Evolutionary conservation across 2,329 filamentous ascomycete species (phyloP).

Genomic region (Penicillium sp.): DNA sequence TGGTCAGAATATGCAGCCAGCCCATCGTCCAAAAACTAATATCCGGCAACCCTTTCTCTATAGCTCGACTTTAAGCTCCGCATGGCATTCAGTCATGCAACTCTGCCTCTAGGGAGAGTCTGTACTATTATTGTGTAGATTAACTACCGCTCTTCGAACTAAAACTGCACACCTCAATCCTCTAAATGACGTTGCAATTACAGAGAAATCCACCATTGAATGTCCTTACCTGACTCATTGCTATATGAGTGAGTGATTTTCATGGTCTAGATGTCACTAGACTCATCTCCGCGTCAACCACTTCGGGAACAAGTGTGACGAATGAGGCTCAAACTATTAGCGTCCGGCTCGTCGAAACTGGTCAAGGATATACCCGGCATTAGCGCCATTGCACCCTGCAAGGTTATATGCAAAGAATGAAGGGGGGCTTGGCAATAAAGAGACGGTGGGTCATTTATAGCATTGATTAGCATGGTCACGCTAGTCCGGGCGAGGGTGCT

Average conservation of each 20-base stretch:
- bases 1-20: no score
- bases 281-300: not conserved
- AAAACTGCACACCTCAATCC: no score
- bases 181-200: no score
- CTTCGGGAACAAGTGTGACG: not conserved
- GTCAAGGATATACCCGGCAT: not conserved
- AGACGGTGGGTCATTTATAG: not conserved
- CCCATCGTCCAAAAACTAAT: no score
- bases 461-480: no score
- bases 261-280: not conserved
- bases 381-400: not conserved
- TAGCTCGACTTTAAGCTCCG: no score
- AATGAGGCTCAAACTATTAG: constrained; percentile 1
- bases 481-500: not conserved
- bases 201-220: no score
- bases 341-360: not conserved
- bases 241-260: not conserved
- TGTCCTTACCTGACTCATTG: not conserved
- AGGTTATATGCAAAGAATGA: not conserved
- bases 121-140: no score
- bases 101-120: no score
- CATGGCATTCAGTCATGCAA: no score
- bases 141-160: not conserved
- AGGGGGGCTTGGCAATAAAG: not conserved
- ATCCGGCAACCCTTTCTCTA: no score